These are phyloP conservation scores for Thinopyrum elongatum DNA, from an alignment of 176 grass and related monocot species.

Conservation along the genomic window DNA sequence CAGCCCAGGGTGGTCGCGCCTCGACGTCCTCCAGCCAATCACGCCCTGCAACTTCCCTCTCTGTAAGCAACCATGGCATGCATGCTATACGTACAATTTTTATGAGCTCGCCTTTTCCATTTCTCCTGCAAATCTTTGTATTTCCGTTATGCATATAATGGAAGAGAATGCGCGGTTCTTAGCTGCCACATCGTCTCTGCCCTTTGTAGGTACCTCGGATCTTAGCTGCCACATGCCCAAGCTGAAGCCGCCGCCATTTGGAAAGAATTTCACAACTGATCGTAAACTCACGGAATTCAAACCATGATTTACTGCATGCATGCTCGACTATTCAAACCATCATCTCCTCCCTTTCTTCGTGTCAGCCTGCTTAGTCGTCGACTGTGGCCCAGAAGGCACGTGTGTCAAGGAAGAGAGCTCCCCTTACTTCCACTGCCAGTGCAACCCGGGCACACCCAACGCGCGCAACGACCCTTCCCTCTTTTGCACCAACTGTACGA, in stretches of 20 bases:
- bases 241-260: background rate
- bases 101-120: no score
- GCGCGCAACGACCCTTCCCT: background rate
- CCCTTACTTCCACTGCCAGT: constrained; percentile 12
- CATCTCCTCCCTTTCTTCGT: no score
- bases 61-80: background rate
- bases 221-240: background rate
- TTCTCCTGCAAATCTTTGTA: no score
- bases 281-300: background rate
- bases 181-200: background rate
- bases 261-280: background rate
- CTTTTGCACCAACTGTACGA: constrained; percentile 34
- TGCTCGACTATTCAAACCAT: no score
- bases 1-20: constrained; percentile 22
- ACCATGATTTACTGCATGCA: background rate
- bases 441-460: background rate
- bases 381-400: background rate
- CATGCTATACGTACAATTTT: background rate
- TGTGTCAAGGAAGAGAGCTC: constrained; percentile 6
- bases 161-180: no score
- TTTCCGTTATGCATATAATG: no score
- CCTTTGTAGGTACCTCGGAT: background rate
- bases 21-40: background rate
- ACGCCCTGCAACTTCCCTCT: constrained; percentile 29
- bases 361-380: constrained; percentile 5